Percentiles rank a stretch among this genome's conserved stretches.
Evolutionary conservation across 495 filamentous ascomycete genomes (phyloP).

Genomic region (Neurospora tetraspora): DNA sequence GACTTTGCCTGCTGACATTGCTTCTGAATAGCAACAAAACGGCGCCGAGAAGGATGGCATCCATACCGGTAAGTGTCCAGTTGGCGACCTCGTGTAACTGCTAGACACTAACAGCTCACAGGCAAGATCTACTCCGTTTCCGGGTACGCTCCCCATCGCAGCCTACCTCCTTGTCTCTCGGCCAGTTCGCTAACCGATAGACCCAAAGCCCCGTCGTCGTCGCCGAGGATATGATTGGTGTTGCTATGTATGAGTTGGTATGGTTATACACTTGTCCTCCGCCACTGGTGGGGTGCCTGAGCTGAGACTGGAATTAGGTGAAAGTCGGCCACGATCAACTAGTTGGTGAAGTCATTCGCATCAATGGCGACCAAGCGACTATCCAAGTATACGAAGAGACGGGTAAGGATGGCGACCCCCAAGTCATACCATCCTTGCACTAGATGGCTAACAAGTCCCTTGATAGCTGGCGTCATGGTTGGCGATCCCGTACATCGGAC

Average conservation of each 20-base stretch:
- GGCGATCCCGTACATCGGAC: slow-evolving; percentile 87
- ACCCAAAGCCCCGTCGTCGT: slow-evolving; percentile 77
- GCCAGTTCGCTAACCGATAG: slow-evolving; percentile 13
- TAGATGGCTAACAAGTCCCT: neutral
- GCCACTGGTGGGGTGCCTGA: slow-evolving; percentile 27
- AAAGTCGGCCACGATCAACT: slow-evolving; percentile 81
- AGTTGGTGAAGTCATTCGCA: slow-evolving; percentile 95
- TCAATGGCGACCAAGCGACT: slow-evolving; percentile 87
- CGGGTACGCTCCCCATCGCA: slow-evolving; percentile 41
- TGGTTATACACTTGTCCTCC: neutral
- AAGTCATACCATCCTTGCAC: slow-evolving; percentile 7
- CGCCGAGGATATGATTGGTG: slow-evolving; percentile 96
- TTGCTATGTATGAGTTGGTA: slow-evolving; percentile 98
- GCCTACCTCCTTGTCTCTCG: neutral
- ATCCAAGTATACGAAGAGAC: slow-evolving; percentile 99
- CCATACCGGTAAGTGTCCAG: slow-evolving; percentile 23
- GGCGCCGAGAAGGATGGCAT: slow-evolving; percentile 30
- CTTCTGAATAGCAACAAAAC: slow-evolving; percentile 10
- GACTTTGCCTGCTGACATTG: neutral
- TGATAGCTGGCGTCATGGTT: slow-evolving; percentile 81
- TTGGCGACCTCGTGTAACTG: slow-evolving; percentile 3
- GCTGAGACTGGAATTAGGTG: slow-evolving; percentile 43
- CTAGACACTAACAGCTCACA: slow-evolving; percentile 24
- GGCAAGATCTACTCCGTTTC: slow-evolving; percentile 74
- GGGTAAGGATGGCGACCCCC: slow-evolving; percentile 41